Evolutionary conservation across 768 basidiomycete genomes (phyloP).

Genomic region (Rhizopogon rudus): DNA sequence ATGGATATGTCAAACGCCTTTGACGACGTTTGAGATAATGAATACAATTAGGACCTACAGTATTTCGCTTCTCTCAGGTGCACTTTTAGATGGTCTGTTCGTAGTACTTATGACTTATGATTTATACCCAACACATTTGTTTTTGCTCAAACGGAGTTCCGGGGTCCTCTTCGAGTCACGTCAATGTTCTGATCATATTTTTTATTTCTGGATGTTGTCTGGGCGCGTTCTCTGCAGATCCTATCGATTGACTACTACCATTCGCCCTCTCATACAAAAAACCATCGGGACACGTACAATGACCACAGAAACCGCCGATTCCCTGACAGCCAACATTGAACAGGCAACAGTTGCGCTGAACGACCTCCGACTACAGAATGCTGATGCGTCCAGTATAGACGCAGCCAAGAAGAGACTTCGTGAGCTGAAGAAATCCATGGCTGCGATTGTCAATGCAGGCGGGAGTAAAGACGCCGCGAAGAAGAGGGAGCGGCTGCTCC

Average conservation of each 20-base stretch:
- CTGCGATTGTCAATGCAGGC: conserved; percentile 30
- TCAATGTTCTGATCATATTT: not conserved
- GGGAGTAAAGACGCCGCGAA: conserved; percentile 43
- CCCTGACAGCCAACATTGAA: conserved; percentile 51
- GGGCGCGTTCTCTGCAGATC: not conserved
- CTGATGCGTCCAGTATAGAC: conserved; percentile 46
- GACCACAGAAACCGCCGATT: conserved; percentile 29
- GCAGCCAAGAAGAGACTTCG: conserved; percentile 65
- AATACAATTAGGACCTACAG: not conserved
- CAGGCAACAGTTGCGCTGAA: conserved; percentile 55
- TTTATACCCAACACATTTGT: no score
- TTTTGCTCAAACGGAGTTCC: not conserved
- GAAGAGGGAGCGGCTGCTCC: conserved; percentile 65
- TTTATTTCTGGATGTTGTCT: not conserved
- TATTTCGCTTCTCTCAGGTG: not conserved
- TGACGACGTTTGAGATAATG: conserved; percentile 2
- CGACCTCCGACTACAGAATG: conserved; percentile 53
- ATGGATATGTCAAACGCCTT: conserved; percentile 16
- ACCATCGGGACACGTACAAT: conserved; percentile 23
- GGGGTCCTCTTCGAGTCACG: not conserved
- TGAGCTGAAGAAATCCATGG: conserved; percentile 59
- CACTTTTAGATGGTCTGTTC: not conserved
- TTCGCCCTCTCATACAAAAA: not conserved
- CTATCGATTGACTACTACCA: not conserved
- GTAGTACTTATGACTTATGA: no score